phyloP scores from a whole-genome alignment of 805 yeast species.

The Saccharomycopsis capsularis region DNA sequence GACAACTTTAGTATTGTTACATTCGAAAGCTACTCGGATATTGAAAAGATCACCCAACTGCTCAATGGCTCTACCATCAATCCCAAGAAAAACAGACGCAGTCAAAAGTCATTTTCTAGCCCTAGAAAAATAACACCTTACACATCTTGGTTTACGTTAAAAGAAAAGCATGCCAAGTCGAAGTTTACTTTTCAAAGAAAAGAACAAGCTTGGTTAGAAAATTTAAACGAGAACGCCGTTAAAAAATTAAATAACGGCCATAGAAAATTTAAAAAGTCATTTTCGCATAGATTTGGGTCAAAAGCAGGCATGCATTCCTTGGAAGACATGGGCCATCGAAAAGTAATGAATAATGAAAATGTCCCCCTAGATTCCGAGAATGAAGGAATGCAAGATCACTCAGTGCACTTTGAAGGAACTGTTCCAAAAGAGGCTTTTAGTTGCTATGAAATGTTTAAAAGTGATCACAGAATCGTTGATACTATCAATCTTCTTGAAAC shows the following conservation, averaged over 20 bases:
- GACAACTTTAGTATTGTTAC: background rate
- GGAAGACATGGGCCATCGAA: background rate
- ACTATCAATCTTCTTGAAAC: background rate
- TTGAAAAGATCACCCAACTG: too few relatives aligned
- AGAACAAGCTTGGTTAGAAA: background rate
- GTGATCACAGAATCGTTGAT: background rate
- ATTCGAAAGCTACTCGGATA: background rate
- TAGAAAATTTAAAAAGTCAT: background rate
- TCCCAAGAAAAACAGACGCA: background rate
- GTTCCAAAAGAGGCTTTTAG: background rate
- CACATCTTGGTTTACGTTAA: background rate
- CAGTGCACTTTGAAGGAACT: background rate
- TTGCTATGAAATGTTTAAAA: slow-evolving; percentile 2
- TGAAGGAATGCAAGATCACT: background rate
- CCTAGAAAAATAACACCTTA: background rate
- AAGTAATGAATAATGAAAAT: background rate
- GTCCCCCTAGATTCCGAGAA: background rate
- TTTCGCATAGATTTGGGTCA: background rate
- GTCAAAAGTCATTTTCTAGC: background rate
- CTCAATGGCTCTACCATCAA: background rate
- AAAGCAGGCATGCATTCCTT: background rate
- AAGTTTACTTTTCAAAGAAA: background rate
- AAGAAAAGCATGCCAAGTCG: background rate
- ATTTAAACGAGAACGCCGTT: background rate
- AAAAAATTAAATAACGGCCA: background rate